Percentiles rank a stretch among this genome's conserved stretches.
Evolutionary conservation across 2,329 filamentous ascomycete species (phyloP).

Genomic region (Scedosporium dehoogii): DNA sequence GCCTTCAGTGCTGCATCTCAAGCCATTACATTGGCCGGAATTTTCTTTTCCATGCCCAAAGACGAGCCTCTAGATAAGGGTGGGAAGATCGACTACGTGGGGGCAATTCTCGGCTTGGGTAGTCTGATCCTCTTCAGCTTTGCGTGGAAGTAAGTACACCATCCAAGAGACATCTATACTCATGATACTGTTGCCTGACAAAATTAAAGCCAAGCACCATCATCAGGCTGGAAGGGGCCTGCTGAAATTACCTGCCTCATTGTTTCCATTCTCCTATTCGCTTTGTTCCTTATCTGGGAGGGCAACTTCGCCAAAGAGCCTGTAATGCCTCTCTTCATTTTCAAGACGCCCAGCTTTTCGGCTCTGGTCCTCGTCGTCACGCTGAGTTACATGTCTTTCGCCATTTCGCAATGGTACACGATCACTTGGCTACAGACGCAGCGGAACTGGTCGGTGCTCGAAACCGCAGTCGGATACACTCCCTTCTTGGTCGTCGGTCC

Average conservation of each 20-base stretch:
- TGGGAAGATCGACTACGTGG: conserved; percentile 25
- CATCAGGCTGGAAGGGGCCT: conserved; percentile 46
- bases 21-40: neutral
- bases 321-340: conserved; percentile 47
- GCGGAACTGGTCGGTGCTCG: conserved; percentile 29
- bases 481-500: conserved; percentile 33
- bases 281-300: conserved; percentile 48
- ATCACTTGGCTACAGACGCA: conserved; percentile 38
- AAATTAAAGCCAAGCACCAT: conserved; percentile 36
- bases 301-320: conserved; percentile 32
- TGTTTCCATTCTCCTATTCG: conserved; percentile 43
- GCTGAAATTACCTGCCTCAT: conserved; percentile 48
- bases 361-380: conserved; percentile 41
- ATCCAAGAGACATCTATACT: neutral
- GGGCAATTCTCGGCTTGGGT: conserved; percentile 35
- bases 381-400: conserved; percentile 44
- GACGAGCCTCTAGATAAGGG: conserved; percentile 2
- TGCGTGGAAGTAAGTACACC: conserved; percentile 41
- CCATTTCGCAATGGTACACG: conserved; percentile 42
- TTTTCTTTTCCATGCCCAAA: conserved; percentile 3
- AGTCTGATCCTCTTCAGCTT: conserved; percentile 55
- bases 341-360: conserved; percentile 3
- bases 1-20: neutral
- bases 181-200: neutral
- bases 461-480: conserved; percentile 32